Conservation (phyloP, 495 filamentous ascomycete species). For the Neurospora hispaniola region DNA sequence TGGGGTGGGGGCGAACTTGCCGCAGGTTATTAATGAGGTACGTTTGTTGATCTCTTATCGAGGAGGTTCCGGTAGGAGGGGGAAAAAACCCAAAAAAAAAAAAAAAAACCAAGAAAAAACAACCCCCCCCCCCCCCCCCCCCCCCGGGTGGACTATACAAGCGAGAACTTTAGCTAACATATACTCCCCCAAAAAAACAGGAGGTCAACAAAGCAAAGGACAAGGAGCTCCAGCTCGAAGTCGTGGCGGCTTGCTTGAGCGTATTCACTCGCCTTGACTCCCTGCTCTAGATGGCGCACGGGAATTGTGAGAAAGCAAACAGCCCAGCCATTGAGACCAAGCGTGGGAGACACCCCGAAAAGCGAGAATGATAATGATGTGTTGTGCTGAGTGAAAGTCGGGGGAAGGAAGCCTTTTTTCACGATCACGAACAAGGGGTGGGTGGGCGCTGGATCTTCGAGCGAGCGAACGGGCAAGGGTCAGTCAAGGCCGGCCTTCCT, state of each 20-base stretch:
- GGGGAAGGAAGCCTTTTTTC: neutral
- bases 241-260: slow-evolving; percentile 89
- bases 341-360: neutral
- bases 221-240: slow-evolving; percentile 91
- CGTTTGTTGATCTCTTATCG: slow-evolving; percentile 1
- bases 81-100: no score
- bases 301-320: neutral
- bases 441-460: neutral
- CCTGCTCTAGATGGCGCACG: slow-evolving; percentile 46
- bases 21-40: slow-evolving; percentile 71
- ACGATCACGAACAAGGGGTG: neutral
- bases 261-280: slow-evolving; percentile 96
- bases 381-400: neutral
- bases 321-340: neutral
- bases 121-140: no score
- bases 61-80: neutral
- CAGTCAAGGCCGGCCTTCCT: neutral
- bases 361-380: neutral
- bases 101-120: no score
- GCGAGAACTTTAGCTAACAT: neutral
- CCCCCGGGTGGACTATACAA: neutral
- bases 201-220: slow-evolving; percentile 79
- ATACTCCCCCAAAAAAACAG: slow-evolving; percentile 8
- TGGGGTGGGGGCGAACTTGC: slow-evolving; percentile 77
- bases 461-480: neutral